These are phyloP conservation scores for Citrus australasica DNA, from an alignment of 345 rosid genomes.

Conservation along the genomic window DNA sequence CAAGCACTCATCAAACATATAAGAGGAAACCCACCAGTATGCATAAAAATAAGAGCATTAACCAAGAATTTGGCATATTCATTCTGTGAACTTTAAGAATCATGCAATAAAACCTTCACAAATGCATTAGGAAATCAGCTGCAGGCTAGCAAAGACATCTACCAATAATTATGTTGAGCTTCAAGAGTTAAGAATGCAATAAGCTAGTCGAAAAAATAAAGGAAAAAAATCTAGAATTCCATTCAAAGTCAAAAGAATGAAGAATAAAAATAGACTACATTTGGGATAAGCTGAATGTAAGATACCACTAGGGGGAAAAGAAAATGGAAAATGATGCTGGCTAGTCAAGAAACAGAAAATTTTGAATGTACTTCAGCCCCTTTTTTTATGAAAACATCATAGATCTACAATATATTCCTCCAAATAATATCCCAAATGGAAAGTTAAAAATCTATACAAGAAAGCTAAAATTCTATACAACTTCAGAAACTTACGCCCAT, in stretches of 20 bases:
- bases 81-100: no score
- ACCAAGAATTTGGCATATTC: not conserved
- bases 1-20: not conserved
- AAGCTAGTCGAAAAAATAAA: not conserved
- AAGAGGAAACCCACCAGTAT: not conserved
- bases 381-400: not conserved
- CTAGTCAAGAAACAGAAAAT: not conserved
- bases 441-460: not conserved
- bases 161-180: not conserved
- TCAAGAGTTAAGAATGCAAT: not conserved
- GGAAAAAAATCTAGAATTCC: not conserved
- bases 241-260: not conserved
- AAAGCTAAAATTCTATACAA: not conserved
- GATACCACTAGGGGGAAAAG: not conserved
- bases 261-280: not conserved
- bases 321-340: not conserved
- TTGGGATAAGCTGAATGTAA: not conserved
- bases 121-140: not conserved
- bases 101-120: not conserved
- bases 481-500: slow-evolving; percentile 2
- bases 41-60: not conserved
- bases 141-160: not conserved
- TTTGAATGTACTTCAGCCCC: not conserved
- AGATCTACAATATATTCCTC: not conserved
- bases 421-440: slow-evolving; percentile 8